These are phyloP conservation scores for Boletus fagicola DNA, from an alignment of 768 basidiomycete genomes.

Conservation along the genomic window DNA sequence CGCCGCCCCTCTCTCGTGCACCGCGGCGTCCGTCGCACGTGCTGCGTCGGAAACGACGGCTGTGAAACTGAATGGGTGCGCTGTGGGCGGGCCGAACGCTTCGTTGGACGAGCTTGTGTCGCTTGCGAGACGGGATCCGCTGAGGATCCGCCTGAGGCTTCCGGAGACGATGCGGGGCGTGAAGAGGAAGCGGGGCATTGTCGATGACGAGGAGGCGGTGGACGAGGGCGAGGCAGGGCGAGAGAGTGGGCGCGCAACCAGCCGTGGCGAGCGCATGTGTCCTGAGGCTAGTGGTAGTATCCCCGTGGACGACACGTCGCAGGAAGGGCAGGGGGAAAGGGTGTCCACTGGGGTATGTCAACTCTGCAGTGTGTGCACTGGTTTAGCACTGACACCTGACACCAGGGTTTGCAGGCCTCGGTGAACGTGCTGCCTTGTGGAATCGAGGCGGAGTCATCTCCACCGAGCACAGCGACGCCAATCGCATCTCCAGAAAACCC, in stretches of 20 bases:
- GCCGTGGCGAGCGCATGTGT: too few relatives aligned
- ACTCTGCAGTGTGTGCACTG: neutral
- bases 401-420: neutral
- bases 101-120: constrained; percentile 15
- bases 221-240: too few relatives aligned
- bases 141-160: constrained; percentile 9
- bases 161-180: constrained; percentile 1
- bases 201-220: neutral
- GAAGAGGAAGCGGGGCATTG: constrained; percentile 19
- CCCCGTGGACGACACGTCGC: neutral
- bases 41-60: neutral
- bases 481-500: neutral
- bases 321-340: neutral
- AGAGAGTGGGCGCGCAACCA: neutral
- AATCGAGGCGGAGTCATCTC: neutral
- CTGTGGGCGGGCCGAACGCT: constrained; percentile 22
- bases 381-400: constrained; percentile 1
- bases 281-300: neutral
- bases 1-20: too few relatives aligned
- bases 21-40: neutral
- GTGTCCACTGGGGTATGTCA: constrained; percentile 3
- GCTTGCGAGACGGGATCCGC: constrained; percentile 17
- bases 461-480: neutral
- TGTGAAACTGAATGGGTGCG: neutral
- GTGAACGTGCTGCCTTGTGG: neutral